Evolutionary conservation across 2,329 filamentous ascomycete species (phyloP).

Genomic region (Colletotrichum simmondsii): DNA sequence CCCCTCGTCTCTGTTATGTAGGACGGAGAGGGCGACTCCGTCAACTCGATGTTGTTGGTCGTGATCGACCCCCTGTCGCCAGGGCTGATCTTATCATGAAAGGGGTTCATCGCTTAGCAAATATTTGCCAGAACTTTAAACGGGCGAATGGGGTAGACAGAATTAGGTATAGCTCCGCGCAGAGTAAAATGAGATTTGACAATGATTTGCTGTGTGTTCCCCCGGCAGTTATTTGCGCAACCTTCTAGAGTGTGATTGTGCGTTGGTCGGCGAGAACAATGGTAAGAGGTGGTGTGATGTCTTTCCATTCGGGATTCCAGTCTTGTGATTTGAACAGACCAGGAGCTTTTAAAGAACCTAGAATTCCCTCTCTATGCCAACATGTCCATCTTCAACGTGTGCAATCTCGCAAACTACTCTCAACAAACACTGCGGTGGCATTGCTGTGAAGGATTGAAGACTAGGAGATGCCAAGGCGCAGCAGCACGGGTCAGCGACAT

Average conservation of each 20-base stretch:
- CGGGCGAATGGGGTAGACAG: not conserved
- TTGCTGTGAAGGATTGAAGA: not conserved
- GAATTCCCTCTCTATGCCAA: not conserved
- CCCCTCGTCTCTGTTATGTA: not conserved
- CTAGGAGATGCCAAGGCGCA: not conserved
- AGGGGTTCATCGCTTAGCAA: not conserved
- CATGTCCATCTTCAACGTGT: not conserved
- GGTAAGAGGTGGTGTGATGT: not conserved
- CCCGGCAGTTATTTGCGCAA: no score
- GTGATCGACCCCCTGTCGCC: not conserved
- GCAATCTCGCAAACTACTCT: not conserved
- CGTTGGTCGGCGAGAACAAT: no score
- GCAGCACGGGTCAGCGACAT: not conserved
- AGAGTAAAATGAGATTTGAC: not conserved
- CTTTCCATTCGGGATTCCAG: not conserved
- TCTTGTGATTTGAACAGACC: not conserved
- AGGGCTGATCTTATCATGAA: not conserved
- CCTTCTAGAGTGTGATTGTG: no score
- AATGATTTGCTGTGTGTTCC: no score
- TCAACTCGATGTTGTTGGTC: conserved; percentile 2
- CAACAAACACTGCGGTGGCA: no score
- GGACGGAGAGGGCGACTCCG: not conserved
- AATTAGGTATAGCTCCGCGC: conserved; percentile 5
- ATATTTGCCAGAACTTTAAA: not conserved
- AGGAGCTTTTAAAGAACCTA: not conserved